Base-by-base conservation (phyloP, 495 filamentous ascomycete species). In the Aspergillus bertholletiae region DNA sequence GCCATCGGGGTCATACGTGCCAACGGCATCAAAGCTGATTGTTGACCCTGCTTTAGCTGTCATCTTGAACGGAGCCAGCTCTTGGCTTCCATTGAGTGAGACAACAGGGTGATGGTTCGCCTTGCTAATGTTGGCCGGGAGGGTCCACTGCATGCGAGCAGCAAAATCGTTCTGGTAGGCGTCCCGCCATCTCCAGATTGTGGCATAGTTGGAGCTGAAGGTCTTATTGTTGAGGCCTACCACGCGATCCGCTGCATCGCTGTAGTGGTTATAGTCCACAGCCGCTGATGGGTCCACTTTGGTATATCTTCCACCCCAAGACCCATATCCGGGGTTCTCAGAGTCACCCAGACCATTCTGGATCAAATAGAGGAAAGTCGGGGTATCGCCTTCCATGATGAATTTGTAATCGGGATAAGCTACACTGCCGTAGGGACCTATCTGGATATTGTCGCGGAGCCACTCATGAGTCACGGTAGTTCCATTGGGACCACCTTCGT, bases 141-240 rank as follows among this genome's bases (percentile, higher is more conserved):
- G 53, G 3, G 71, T 71, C 78, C 76, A 81, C 59, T 76, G 69
- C 44, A 81, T 77, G 2, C 78, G 63, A 8, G 76, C 76, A 0
- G 75, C 76, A 40, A 81, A 77, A 53, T 81, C 77, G 49, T 73
- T 73, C 58, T 80, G 74, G 52, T 70, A 77, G 0, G 73, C 74
- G 51, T 71, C 64, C 13, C 75, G 50, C 78, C 75, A 81, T 15
- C 78, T 63, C 76, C 76, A 81, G 49, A 78, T 74, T 2, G 76
- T 77, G 0, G 77, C 76, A 20, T 75, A 72, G 55, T 75, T 81
- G 17, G 66, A 68, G 7, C 54, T 68, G 51, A 72, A 62, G 11
- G 39, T 64, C 32, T 58, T 56, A 5, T 69, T 71, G 56, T 79
- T 68, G 35, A 47, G 51, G 8, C 76, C 76, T 12, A 68, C 43